Base-by-base conservation (phyloP, 2,329 filamentous ascomycete species). In the Cladosporium sp. region DNA sequence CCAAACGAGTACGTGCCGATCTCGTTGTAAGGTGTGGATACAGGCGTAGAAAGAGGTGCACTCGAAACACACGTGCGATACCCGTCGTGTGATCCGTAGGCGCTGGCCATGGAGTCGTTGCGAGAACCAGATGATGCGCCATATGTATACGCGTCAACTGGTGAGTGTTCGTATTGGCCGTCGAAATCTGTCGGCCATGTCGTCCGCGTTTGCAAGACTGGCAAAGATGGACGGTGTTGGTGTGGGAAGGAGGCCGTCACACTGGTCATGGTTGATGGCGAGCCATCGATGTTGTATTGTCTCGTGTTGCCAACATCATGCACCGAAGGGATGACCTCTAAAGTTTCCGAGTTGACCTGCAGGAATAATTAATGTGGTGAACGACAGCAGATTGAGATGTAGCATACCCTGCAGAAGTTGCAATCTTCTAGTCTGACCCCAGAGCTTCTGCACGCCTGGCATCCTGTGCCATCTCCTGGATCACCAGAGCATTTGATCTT, bases 401-500 rank as follows among this genome's bases (percentile, higher is more conserved):
- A 28, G 60, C 67, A 34, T 62, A 96, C 93, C 73, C 93, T 83
- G 62, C 95, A 78, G 68, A 96, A 97, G 58, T 87, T 83, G 70
- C 93, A 97, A 5, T 80, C 68, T 2, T 64, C 71, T 52, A 75
- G 77, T 20, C 86, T 83, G 24, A 82, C 77, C 12, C 88, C 88
- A 53, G 92, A 87, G 60, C 80, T 84, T 67, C 85, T 88, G 77
- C 93, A 97, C 72, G 92, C 96, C 10, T 82, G 78, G 73, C 93
- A 97, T n/a, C 87, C 85, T 37, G 78, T 75, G n/a, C 88, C 88
- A 67, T 87, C 84, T 32, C 88, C 89, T 34, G 82, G 79, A 70
- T 96, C 91, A 42, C 93, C 93, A 68, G 89, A 96, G 76, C 93
- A 97, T 65, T 90, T 88, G 66, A 97, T 97, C 79, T 97, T 97